Percentiles rank a stretch among this genome's conserved stretches.
Conservation (phyloP, 1,284 basidiomycete genomes). For the Melampsora larici-populina region DNA sequence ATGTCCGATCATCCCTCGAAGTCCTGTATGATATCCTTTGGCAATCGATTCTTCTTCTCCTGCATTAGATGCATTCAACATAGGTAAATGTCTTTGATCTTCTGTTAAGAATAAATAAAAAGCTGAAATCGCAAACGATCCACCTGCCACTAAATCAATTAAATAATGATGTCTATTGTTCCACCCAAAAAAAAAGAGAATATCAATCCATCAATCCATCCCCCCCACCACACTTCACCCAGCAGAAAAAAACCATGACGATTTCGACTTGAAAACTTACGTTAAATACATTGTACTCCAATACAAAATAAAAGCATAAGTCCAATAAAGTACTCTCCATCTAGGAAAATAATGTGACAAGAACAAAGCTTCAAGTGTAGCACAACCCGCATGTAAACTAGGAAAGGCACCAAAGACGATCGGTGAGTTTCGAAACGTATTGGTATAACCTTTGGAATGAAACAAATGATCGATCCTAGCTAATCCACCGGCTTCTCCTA, state of each 20-base stretch:
- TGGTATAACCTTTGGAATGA: slow-evolving; percentile 71
- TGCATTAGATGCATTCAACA: slow-evolving; percentile 38
- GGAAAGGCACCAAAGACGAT: slow-evolving; percentile 97
- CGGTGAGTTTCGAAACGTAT: slow-evolving; percentile 81
- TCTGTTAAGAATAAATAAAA: slow-evolving; percentile 87
- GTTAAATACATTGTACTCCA: slow-evolving; percentile 82
- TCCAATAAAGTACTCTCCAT: slow-evolving; percentile 66
- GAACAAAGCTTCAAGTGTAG: slow-evolving; percentile 89
- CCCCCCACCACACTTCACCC: too few relatives aligned
- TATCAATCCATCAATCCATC: too few relatives aligned
- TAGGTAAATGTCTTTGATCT: slow-evolving; percentile 55
- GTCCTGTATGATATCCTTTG: slow-evolving; percentile 39
- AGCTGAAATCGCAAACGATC: slow-evolving; percentile 77
- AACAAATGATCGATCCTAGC: slow-evolving; percentile 88
- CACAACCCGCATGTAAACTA: slow-evolving; percentile 82
- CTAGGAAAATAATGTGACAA: slow-evolving; percentile 90
- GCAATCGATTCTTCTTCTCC: slow-evolving; percentile 43
- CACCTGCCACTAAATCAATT: slow-evolving; percentile 90
- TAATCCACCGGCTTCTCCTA: slow-evolving; percentile 86
- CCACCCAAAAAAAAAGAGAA: not conserved
- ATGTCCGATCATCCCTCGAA: slow-evolving; percentile 41
- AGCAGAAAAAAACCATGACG: too few relatives aligned
- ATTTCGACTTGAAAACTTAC: slow-evolving; percentile 55
- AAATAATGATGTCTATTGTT: slow-evolving; percentile 67
- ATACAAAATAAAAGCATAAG: slow-evolving; percentile 81